phyloP scores from a whole-genome alignment of 106 monocot species.

The Acorus gramineus region DNA sequence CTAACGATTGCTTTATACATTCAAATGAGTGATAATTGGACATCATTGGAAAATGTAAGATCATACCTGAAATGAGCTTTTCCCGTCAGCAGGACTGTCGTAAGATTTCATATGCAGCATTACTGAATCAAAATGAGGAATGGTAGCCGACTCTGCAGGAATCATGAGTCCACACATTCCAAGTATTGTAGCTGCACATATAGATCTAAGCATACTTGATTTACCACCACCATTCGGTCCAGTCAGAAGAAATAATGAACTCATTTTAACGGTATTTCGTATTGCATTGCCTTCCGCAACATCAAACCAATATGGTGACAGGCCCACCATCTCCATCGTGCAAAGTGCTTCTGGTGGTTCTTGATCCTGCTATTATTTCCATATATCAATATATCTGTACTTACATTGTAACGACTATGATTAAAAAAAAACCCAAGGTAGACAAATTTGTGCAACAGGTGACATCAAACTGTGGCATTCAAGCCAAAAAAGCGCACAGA shows the following conservation, averaged over 20 bases:
- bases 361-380: slow-evolving; percentile 32
- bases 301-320: slow-evolving; percentile 95
- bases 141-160: slow-evolving; percentile 66
- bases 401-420: too few species aligned
- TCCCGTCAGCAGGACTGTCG: slow-evolving; percentile 97
- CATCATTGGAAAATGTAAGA: too few species aligned
- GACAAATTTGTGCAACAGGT: too few species aligned
- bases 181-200: slow-evolving; percentile 93
- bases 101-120: slow-evolving; percentile 99
- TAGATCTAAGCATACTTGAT: slow-evolving; percentile 89
- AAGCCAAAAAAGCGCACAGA: too few species aligned
- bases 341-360: slow-evolving; percentile 1
- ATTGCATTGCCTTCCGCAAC: slow-evolving; percentile 57
- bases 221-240: slow-evolving; percentile 99
- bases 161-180: slow-evolving; percentile 98
- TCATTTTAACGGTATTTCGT: slow-evolving; percentile 62
- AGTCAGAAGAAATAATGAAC: slow-evolving; percentile 81
- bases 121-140: slow-evolving; percentile 91
- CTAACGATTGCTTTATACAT: too few species aligned
- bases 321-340: slow-evolving; percentile 41
- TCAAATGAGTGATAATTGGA: too few species aligned
- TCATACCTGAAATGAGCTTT: slow-evolving; percentile 90
- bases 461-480: too few species aligned
- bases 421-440: too few species aligned
- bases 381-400: not conserved